These are phyloP conservation scores for Lepidium didymum DNA, from an alignment of 345 rosid genomes.

Conservation along the genomic window DNA sequence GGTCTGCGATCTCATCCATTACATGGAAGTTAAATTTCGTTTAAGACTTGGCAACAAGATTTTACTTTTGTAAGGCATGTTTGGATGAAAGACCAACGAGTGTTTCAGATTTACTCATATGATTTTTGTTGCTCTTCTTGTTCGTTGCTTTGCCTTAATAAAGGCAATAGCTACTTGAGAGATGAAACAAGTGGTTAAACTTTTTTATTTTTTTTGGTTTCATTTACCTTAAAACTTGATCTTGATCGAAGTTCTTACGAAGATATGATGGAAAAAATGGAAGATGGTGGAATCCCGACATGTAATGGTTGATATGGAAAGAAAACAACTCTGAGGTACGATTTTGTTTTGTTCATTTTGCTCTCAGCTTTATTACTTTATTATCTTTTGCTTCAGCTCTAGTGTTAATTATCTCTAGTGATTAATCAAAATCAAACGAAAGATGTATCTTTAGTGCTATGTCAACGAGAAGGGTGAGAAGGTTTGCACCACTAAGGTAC, in stretches of 20 bases:
- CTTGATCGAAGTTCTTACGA: not conserved
- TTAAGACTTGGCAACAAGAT: too few species aligned
- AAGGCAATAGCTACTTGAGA: not conserved
- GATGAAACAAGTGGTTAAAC: slow-evolving; percentile 10
- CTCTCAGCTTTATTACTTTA: not conserved
- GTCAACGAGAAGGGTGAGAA: slow-evolving; percentile 73
- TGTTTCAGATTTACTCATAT: too few species aligned
- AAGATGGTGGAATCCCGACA: slow-evolving; percentile 32
- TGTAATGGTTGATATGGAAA: slow-evolving; percentile 44
- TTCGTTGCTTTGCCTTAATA: slow-evolving; percentile 4
- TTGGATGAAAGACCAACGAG: too few species aligned
- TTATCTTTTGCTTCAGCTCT: not conserved
- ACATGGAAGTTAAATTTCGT: too few species aligned
- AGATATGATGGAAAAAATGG: slow-evolving; percentile 37
- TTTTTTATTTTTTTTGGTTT: slow-evolving; percentile 1
- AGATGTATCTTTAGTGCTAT: slow-evolving; percentile 73
- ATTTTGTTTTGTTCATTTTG: not conserved
- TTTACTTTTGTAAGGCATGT: too few species aligned
- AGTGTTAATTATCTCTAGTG: not conserved
- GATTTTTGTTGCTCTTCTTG: not conserved
- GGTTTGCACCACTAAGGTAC: slow-evolving; percentile 76
- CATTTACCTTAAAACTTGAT: not conserved
- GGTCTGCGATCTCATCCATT: too few species aligned
- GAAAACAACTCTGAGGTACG: slow-evolving; percentile 3
- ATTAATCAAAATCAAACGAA: not conserved